Conservation (phyloP, 2,329 filamentous ascomycete species). For the Ceratocystis cacaofunesta region DNA sequence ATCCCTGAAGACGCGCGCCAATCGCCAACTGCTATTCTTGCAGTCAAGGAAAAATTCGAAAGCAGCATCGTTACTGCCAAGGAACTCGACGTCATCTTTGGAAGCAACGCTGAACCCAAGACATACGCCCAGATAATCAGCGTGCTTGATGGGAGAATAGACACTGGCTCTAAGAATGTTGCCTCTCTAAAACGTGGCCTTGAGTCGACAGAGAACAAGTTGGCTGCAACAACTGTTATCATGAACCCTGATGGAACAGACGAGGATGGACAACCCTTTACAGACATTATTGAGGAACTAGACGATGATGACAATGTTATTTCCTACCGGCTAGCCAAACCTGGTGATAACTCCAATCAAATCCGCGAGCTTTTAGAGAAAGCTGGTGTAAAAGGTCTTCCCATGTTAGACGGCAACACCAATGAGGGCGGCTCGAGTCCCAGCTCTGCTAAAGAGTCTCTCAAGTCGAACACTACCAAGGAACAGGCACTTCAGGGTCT, state of each 20-base stretch:
- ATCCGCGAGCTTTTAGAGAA: slow-evolving; percentile 61
- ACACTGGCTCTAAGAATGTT: slow-evolving; percentile 16
- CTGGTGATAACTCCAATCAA: slow-evolving; percentile 51
- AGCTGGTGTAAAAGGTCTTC: slow-evolving; percentile 43
- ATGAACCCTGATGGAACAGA: slow-evolving; percentile 22
- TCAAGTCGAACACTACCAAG: slow-evolving; percentile 22
- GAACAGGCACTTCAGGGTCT: slow-evolving; percentile 42
- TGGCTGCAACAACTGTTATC: slow-evolving; percentile 16
- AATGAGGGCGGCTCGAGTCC: background rate
- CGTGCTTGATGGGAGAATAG: slow-evolving; percentile 30
- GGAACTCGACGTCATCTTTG: slow-evolving; percentile 36
- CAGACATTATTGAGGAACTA: slow-evolving; percentile 81
- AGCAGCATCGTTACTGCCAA: slow-evolving; percentile 47
- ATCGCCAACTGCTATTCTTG: slow-evolving; percentile 35
- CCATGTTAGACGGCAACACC: background rate
- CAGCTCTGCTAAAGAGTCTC: slow-evolving; percentile 3
- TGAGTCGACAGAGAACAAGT: slow-evolving; percentile 50
- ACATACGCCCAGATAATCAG: slow-evolving; percentile 40
- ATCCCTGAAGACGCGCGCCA: slow-evolving; percentile 32
- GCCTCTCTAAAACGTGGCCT: slow-evolving; percentile 26
- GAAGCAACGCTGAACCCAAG: slow-evolving; percentile 20
- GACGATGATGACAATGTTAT: slow-evolving; percentile 83
- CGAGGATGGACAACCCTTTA: slow-evolving; percentile 45
- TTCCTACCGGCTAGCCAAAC: slow-evolving; percentile 48
- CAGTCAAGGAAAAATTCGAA: slow-evolving; percentile 43